These are phyloP conservation scores for Penicillium manginii DNA, from an alignment of 495 filamentous ascomycete species.

Conservation along the genomic window DNA sequence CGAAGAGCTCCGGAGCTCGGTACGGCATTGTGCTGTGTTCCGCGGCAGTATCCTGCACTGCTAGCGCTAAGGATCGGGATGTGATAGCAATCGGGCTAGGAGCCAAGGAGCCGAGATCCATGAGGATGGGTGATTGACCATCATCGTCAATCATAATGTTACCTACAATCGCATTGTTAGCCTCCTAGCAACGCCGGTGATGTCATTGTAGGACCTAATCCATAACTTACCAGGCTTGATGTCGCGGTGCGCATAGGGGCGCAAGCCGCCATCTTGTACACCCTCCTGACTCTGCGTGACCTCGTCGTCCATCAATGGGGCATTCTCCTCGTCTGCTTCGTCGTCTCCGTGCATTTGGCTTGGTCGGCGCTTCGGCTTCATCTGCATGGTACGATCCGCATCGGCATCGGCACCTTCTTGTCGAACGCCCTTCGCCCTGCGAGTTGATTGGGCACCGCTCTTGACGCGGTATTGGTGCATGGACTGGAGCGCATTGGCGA, in stretches of 20 bases:
- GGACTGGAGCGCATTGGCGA: slow-evolving; percentile 81
- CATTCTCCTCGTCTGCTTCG: slow-evolving; percentile 73
- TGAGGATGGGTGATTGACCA: slow-evolving; percentile 87
- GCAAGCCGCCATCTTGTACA: slow-evolving; percentile 66
- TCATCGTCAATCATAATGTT: slow-evolving; percentile 97
- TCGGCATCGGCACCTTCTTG: slow-evolving; percentile 64
- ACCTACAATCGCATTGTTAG: slow-evolving; percentile 50
- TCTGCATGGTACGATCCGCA: slow-evolving; percentile 58
- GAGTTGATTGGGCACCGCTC: slow-evolving; percentile 54
- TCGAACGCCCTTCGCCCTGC: slow-evolving; percentile 64
- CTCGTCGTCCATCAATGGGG: slow-evolving; percentile 84
- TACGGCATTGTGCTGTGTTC: slow-evolving; percentile 99
- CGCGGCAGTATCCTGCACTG: slow-evolving; percentile 89
- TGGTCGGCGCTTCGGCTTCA: slow-evolving; percentile 53
- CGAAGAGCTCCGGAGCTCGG: slow-evolving; percentile 95
- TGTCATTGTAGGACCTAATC: too few relatives aligned
- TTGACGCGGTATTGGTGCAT: slow-evolving; percentile 88
- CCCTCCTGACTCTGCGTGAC: slow-evolving; percentile 73
- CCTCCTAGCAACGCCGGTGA: neutral
- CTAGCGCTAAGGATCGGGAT: slow-evolving; percentile 84
- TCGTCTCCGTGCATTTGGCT: slow-evolving; percentile 50
- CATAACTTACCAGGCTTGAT: slow-evolving; percentile 84
- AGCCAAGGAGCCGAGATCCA: slow-evolving; percentile 94
- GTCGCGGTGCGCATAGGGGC: slow-evolving; percentile 93
- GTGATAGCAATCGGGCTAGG: slow-evolving; percentile 92